Percentiles rank a stretch among this genome's conserved stretches.
Conservation (phyloP, 306 rosid genomes). For the Prosopis cineraria region DNA sequence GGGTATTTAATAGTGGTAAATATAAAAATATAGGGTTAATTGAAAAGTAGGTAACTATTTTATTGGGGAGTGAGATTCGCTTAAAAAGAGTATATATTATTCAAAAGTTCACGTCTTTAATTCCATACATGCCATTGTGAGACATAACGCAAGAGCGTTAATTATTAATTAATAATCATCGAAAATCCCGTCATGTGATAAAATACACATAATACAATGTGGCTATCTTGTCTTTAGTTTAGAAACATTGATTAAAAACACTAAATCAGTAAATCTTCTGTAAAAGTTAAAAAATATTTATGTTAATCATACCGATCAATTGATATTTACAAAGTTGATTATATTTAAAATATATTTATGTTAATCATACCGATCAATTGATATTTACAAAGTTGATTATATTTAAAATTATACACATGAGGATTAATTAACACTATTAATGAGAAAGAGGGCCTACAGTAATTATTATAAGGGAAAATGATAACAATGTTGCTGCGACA, state of each 20-base stretch:
- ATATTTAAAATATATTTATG: not conserved
- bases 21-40: too few species aligned
- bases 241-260: not conserved
- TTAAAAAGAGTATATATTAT: too few species aligned
- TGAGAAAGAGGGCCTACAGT: not conserved
- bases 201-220: not conserved
- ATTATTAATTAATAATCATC: not conserved
- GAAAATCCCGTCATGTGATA: not conserved
- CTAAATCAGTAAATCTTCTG: too few species aligned
- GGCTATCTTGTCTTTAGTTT: not conserved
- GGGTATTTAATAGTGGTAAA: too few species aligned
- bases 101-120: not conserved
- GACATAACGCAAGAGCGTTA: not conserved
- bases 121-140: not conserved
- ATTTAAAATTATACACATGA: not conserved
- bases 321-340: too few species aligned
- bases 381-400: too few species aligned
- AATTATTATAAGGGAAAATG: too few species aligned
- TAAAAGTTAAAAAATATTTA: not conserved
- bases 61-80: too few species aligned
- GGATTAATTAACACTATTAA: not conserved
- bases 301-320: not conserved
- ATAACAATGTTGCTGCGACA: too few species aligned
- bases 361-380: not conserved
- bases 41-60: too few species aligned